A percentile compares a stretch with the other conserved stretches of the same genome.
These are phyloP conservation scores for Cladosporium sp. DNA, from an alignment of 2,329 filamentous ascomycete species.

Conservation along the genomic window DNA sequence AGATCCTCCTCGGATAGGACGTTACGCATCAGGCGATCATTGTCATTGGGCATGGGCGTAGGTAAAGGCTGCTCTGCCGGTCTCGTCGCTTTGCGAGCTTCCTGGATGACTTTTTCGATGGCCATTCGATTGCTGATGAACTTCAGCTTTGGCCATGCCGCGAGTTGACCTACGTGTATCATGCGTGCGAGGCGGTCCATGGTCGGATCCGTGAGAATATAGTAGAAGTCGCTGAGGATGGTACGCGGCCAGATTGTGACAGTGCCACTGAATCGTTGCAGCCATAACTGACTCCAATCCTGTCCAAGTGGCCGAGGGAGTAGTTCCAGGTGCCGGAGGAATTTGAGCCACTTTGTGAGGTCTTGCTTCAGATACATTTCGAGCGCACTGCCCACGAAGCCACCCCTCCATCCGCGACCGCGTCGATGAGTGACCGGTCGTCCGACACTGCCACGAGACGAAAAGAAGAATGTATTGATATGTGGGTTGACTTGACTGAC, in stretches of 20 bases:
- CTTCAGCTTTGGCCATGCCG: slow-evolving; percentile 83
- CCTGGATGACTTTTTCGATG: slow-evolving; percentile 65
- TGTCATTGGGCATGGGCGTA: slow-evolving; percentile 23
- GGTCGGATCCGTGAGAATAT: slow-evolving; percentile 81
- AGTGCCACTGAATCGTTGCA: slow-evolving; percentile 90
- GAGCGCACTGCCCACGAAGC: slow-evolving; percentile 84
- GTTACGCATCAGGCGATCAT: slow-evolving; percentile 22
- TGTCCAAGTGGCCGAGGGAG: slow-evolving; percentile 86
- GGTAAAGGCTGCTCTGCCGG: slow-evolving; percentile 29
- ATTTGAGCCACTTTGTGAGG: slow-evolving; percentile 95
- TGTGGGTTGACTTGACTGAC: slow-evolving; percentile 88
- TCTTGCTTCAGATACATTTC: slow-evolving; percentile 97
- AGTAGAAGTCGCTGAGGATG: slow-evolving; percentile 71
- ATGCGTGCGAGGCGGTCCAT: slow-evolving; percentile 73
- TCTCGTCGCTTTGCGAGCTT: slow-evolving; percentile 47
- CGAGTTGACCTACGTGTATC: slow-evolving; percentile 86
- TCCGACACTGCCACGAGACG: slow-evolving; percentile 83
- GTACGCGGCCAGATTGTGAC: slow-evolving; percentile 95
- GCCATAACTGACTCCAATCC: slow-evolving; percentile 95
- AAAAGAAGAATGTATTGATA: slow-evolving; percentile 99
- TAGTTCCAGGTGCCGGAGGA: slow-evolving; percentile 85
- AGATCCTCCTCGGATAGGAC: slow-evolving; percentile 47
- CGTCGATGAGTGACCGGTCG: slow-evolving; percentile 90
- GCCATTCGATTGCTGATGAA: slow-evolving; percentile 86
- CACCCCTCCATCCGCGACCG: slow-evolving; percentile 91